phyloP scores from a whole-genome alignment of 2,329 filamentous ascomycete species.

The Alternaria sp. region DNA sequence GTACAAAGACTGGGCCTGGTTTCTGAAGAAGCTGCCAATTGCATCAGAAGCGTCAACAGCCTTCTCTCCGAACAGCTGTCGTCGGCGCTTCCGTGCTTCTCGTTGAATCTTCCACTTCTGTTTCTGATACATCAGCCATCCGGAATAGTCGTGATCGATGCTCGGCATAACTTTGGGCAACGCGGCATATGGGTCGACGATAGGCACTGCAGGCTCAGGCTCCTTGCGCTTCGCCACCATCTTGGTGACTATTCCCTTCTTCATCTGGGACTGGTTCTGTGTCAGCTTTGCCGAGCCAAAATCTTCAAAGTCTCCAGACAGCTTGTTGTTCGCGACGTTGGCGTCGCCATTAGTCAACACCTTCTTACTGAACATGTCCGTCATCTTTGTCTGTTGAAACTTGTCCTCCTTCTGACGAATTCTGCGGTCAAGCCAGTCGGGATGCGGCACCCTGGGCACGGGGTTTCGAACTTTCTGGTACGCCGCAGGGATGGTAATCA shows the following conservation, averaged over 20 bases:
- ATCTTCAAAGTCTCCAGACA: constrained; percentile 78
- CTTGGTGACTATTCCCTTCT: constrained; percentile 54
- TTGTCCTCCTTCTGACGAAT: constrained; percentile 97
- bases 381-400: constrained; percentile 99
- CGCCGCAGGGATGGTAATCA: constrained; percentile 97
- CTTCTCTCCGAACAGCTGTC: constrained; percentile 92
- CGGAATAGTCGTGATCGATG: constrained; percentile 84
- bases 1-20: constrained; percentile 89
- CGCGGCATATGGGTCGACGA: constrained; percentile 80
- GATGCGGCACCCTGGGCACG: constrained; percentile 90
- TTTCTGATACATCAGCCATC: constrained; percentile 93
- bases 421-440: constrained; percentile 93
- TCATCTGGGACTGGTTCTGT: constrained; percentile 48
- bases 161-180: constrained; percentile 85
- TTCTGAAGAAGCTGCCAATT: constrained; percentile 80
- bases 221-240: constrained; percentile 60
- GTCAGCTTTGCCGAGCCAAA: constrained; percentile 69
- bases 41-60: constrained; percentile 67
- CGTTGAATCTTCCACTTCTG: constrained; percentile 99
- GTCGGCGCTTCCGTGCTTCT: constrained; percentile 81
- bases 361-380: constrained; percentile 81
- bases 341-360: constrained; percentile 76
- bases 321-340: constrained; percentile 67
- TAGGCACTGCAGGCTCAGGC: constrained; percentile 57
- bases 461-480: constrained; percentile 95